Evolutionary conservation across 768 basidiomycete genomes (phyloP).

Genomic region (Phaeolepiota aurea): DNA sequence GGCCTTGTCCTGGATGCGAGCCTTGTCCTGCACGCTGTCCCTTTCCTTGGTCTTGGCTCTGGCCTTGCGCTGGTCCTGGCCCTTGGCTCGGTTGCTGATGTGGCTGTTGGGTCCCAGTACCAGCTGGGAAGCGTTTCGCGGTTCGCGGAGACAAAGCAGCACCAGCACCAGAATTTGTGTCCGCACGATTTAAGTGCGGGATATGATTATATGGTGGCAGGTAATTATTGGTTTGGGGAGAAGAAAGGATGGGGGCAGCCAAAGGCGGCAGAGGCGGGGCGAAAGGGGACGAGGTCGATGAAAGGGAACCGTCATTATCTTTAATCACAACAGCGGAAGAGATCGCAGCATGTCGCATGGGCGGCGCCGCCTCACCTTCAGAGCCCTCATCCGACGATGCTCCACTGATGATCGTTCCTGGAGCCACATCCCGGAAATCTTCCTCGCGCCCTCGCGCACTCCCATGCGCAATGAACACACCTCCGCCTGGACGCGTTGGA

Average conservation of each 20-base stretch:
- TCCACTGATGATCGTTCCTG: conserved; percentile 44
- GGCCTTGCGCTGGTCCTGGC: conserved; percentile 1
- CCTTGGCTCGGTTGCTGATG: conserved; percentile 6
- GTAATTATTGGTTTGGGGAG: too few species aligned
- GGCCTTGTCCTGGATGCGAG: conserved; percentile 4
- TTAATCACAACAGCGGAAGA: conserved; percentile 14
- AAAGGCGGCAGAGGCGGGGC: conserved; percentile 20
- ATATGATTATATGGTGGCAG: too few species aligned
- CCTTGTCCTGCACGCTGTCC: conserved; percentile 8
- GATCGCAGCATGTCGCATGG: conserved; percentile 12
- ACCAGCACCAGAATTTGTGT: conserved; percentile 7
- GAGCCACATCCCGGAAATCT: conserved; percentile 46
- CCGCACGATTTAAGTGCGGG: conserved; percentile 9
- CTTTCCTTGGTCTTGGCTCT: conserved; percentile 5
- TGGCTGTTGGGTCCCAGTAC: conserved; percentile 5
- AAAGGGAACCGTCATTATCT: conserved; percentile 25
- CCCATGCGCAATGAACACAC: conserved; percentile 67
- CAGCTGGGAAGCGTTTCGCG: conserved; percentile 18
- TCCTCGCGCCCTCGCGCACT: conserved; percentile 29
- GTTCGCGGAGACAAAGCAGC: conserved; percentile 13
- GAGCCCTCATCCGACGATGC: conserved; percentile 31
- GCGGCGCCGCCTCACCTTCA: conserved; percentile 39
- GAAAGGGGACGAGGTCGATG: conserved; percentile 25
- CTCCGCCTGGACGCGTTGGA: conserved; percentile 74
- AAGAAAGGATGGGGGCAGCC: conserved; percentile 8